Evolutionary conservation across 2,329 filamentous ascomycete genomes (phyloP).

Genomic region (Westerdykella sp.): DNA sequence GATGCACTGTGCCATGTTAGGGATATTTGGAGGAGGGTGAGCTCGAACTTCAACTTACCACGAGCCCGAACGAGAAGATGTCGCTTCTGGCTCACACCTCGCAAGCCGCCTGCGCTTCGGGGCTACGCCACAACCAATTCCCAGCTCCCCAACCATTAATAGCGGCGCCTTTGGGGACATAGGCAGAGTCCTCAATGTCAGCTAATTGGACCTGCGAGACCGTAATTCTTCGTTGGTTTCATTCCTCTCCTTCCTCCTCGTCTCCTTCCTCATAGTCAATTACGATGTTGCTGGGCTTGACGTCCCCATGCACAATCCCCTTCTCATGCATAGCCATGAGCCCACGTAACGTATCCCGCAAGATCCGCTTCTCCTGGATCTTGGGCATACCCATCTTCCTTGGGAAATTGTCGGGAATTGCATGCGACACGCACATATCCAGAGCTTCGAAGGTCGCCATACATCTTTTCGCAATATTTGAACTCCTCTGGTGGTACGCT

Average conservation of each 20-base stretch:
- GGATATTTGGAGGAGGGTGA: too few species aligned
- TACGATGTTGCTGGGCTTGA: too few species aligned
- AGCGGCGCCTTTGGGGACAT: constrained; percentile 31
- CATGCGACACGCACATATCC: constrained; percentile 26
- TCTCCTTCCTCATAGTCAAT: too few species aligned
- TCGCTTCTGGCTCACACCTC: constrained; percentile 38
- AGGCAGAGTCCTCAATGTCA: constrained; percentile 39
- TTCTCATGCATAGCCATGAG: too few species aligned
- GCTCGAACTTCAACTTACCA: too few species aligned
- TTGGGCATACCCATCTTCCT: too few species aligned
- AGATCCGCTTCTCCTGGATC: too few species aligned
- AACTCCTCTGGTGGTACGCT: constrained; percentile 7
- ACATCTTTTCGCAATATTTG: constrained; percentile 8
- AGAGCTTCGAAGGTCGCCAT: constrained; percentile 5
- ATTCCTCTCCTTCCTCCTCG: too few species aligned
- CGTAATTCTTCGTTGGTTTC: too few species aligned
- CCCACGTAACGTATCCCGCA: too few species aligned
- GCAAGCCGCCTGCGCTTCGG: constrained; percentile 40
- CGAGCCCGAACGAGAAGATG: constrained; percentile 40
- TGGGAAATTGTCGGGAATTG: constrained; percentile 31
- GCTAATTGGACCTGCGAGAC: constrained; percentile 32
- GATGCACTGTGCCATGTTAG: too few species aligned
- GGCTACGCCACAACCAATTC: constrained; percentile 44
- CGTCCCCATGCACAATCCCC: too few species aligned
- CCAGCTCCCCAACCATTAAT: constrained; percentile 37